Percentiles rank a stretch among this genome's conserved stretches.
Evolutionary conservation across 108 stramenopile genomes (phyloP).

Genomic region (Epithemia pelagica): DNA sequence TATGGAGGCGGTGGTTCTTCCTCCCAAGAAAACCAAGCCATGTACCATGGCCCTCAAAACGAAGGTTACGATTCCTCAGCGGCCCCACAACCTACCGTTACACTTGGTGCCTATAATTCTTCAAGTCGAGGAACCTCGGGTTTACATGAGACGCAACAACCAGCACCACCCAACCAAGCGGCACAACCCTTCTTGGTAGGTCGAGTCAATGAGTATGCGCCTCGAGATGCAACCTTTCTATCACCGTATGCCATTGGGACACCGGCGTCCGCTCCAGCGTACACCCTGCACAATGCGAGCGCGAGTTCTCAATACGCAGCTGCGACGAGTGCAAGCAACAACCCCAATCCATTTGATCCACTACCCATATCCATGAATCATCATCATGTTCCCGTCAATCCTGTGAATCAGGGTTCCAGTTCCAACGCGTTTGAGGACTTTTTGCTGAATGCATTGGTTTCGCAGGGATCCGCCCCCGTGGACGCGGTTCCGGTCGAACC

Average conservation of each 20-base stretch:
- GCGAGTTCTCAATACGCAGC: neutral
- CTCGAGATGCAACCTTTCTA: neutral
- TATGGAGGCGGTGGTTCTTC: neutral
- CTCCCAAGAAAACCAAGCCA: constrained; percentile 1
- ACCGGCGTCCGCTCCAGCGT: neutral
- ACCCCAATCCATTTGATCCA: neutral
- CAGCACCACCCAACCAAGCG: neutral
- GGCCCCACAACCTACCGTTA: neutral
- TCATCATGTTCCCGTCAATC: neutral
- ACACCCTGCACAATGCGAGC: neutral
- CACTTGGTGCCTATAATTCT: neutral
- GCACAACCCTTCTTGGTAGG: neutral
- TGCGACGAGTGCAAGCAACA: neutral
- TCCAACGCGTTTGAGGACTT: neutral
- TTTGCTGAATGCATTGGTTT: neutral
- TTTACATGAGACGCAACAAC: neutral
- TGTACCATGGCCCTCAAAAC: neutral
- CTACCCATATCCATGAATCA: neutral
- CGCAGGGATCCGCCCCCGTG: neutral
- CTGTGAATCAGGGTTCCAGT: too few relatives aligned
- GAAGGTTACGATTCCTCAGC: neutral
- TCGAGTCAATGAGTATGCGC: neutral
- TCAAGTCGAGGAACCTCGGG: neutral
- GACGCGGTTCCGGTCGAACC: neutral
- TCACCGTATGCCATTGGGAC: neutral